Base-by-base conservation (phyloP, 345 rosid species). In the Zanthoxylum bungeanum region DNA sequence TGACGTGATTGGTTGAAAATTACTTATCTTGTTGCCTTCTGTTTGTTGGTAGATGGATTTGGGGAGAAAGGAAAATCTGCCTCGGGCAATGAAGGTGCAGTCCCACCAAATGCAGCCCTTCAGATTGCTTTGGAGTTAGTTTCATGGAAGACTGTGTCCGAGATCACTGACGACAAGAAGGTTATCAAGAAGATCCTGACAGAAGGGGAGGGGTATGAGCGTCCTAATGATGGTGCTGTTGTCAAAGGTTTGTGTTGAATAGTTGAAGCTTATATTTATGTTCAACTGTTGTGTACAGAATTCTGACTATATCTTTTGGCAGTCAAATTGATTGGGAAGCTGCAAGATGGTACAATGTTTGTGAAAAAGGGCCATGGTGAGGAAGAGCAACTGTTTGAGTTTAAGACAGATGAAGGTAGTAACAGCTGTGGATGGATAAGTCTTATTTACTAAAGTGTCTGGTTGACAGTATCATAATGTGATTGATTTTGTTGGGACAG, bases 171-270 rank as follows among this genome's bases (percentile, higher is more conserved):
- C 47, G 99, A 95, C 73, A 85, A 83, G 79, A 92, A 89, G 82
- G 96, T 95, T 31, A 71, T 85, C 17, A 92, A 91, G 85, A 92
- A 91, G 76, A 87, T 85, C 46, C 78, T 92, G 75, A 85, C 85
- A 72, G 99, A 92, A 83, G 98, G 97, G 5, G 98, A 92, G 66
- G 96, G 94, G 31, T 91, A 88, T 79, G 99, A 92, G 19, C 79
- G 75, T 14, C 98, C 99, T 22, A 89, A 84, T 42, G 99, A 91
- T 44, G 99, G 99, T 50, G 74, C 98, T 17, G 74, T 76, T 44
- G 99, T 89, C 55, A 79, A 79, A 87, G 86, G 98, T 91, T 57
- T 51, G 81, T 64, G 42, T 69, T 24, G 17, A 8, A 21, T 39
- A 39, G 11, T 40, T 21, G 27, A 16, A 30, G 22, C 36, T 9